phyloP scores from a whole-genome alignment of 129 eudicot genomes.

The Sambucus nigra region DNA sequence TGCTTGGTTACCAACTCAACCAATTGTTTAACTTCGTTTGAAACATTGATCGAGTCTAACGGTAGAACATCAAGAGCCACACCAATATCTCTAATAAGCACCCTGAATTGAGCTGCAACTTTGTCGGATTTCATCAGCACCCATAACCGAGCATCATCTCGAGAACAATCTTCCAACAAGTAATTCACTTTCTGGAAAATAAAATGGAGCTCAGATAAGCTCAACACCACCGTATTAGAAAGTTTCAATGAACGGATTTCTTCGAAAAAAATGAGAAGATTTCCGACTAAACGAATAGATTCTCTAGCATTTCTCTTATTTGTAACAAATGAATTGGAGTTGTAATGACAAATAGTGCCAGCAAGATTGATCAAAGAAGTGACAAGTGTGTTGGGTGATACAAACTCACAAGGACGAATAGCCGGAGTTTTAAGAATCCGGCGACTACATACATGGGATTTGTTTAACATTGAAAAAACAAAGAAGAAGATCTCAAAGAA shows the following conservation, averaged over 20 bases:
- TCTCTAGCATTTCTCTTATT: conserved; percentile 31
- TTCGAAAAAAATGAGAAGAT: conserved; percentile 28
- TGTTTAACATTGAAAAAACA: conserved; percentile 30
- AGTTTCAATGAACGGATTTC: conserved; percentile 19
- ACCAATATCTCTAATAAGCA: conserved; percentile 32
- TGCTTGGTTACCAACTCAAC: conserved; percentile 39
- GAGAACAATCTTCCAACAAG: conserved; percentile 46
- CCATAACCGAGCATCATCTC: conserved; percentile 47
- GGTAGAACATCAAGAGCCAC: conserved; percentile 62
- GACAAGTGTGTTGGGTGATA: conserved; percentile 40
- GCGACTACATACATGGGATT: conserved; percentile 40
- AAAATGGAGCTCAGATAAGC: conserved; percentile 73
- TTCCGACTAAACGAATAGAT: conserved; percentile 33
- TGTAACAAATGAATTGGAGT: conserved; percentile 22
- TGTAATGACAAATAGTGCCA: conserved; percentile 31
- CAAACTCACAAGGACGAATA: conserved; percentile 57
- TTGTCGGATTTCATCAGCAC: conserved; percentile 37
- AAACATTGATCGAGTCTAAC: conserved; percentile 12
- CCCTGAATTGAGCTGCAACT: conserved; percentile 33
- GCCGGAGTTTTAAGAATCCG: conserved; percentile 81
- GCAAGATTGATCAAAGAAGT: conserved; percentile 44
- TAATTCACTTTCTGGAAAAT: conserved; percentile 55
- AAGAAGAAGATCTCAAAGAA: background rate
- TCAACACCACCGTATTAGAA: conserved; percentile 9
- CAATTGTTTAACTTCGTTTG: conserved; percentile 32